Evolutionary conservation across 2,329 filamentous ascomycete genomes (phyloP).

Genomic region (Moelleriella libera): DNA sequence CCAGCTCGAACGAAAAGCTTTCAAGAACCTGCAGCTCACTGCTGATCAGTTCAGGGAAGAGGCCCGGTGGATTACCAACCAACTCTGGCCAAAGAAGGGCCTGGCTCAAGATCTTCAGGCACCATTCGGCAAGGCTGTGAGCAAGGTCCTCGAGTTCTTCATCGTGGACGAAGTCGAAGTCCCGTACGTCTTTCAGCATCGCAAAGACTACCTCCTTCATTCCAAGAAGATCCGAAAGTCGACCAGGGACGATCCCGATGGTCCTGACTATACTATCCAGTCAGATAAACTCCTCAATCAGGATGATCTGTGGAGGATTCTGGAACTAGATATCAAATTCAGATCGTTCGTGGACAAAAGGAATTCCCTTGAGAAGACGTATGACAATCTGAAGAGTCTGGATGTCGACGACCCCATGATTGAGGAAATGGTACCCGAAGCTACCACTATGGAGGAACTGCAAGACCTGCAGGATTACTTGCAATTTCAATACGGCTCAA

Average conservation of each 20-base stretch:
- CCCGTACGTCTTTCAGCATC: conserved; percentile 94
- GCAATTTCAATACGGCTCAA: conserved; percentile 79
- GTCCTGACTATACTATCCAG: conserved; percentile 56
- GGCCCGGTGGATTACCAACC: conserved; percentile 77
- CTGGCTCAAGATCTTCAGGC: conserved; percentile 57
- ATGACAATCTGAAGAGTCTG: conserved; percentile 53
- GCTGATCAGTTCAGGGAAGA: conserved; percentile 85
- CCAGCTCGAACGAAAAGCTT: conserved; percentile 79
- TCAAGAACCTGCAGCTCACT: conserved; percentile 66
- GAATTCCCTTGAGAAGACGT: conserved; percentile 68
- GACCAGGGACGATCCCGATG: conserved; percentile 51
- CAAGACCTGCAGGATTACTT: conserved; percentile 95
- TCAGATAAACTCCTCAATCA: conserved; percentile 86
- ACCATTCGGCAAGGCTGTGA: conserved; percentile 77
- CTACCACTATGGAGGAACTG: conserved; percentile 82
- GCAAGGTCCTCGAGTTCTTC: conserved; percentile 89
- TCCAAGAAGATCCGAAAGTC: conserved; percentile 55
- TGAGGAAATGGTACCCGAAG: conserved; percentile 66
- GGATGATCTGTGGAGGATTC: conserved; percentile 86
- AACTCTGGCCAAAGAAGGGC: conserved; percentile 79
- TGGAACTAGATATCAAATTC: conserved; percentile 92
- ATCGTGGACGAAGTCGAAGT: conserved; percentile 90
- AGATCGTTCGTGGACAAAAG: conserved; percentile 85
- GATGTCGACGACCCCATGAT: conserved; percentile 60
- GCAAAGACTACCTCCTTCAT: conserved; percentile 94